phyloP scores from a whole-genome alignment of 108 stramenopile genomes.

The Stephanodiscus minutulus region DNA sequence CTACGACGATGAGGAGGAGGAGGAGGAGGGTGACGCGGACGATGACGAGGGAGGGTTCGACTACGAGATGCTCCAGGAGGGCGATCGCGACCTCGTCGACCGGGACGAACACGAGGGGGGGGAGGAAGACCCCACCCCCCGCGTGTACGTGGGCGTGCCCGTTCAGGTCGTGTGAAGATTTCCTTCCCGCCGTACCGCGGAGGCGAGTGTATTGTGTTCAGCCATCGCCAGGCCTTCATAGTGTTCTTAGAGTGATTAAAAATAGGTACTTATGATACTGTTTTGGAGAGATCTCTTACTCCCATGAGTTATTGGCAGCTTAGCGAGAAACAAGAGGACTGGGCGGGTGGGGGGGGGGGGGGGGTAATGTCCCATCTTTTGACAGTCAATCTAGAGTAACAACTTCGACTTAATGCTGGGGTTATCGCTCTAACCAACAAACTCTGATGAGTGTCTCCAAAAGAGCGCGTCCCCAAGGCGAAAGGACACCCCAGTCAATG shows the following conservation, averaged over 20 bases:
- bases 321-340: too few species aligned
- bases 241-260: neutral
- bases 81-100: neutral
- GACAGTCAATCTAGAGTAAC: too few species aligned
- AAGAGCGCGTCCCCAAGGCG: too few species aligned
- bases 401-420: too few species aligned
- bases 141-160: slow-evolving; percentile 38
- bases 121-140: slow-evolving; percentile 1
- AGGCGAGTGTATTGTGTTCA: too few species aligned
- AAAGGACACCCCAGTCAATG: too few species aligned
- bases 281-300: neutral
- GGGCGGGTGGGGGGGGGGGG: too few species aligned
- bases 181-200: neutral
- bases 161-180: slow-evolving; percentile 30
- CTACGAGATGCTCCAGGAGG: slow-evolving; percentile 6
- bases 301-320: too few species aligned
- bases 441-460: too few species aligned
- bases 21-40: slow-evolving; percentile 11
- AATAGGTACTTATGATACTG: neutral
- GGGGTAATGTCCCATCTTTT: too few species aligned
- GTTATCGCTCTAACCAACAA: too few species aligned
- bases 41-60: slow-evolving; percentile 6
- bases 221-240: neutral
- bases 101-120: neutral
- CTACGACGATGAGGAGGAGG: neutral